Evolutionary conservation across 164 flowering plant genomes (phyloP).

Genomic region (Liriodendron chinense): DNA sequence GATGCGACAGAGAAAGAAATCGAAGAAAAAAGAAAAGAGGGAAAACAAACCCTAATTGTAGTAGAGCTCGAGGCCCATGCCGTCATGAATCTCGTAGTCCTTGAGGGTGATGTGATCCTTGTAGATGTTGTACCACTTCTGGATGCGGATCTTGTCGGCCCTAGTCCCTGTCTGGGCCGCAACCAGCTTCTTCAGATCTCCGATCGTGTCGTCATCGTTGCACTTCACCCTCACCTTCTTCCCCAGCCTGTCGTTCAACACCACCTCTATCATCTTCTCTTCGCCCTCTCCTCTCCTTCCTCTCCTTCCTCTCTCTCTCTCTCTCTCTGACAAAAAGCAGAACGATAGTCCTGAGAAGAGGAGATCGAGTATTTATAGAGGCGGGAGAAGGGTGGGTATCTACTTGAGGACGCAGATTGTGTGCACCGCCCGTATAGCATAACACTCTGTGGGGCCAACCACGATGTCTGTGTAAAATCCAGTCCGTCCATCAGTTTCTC

Average conservation of each 20-base stretch:
- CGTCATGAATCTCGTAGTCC: conserved; percentile 90
- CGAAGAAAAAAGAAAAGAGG: neutral
- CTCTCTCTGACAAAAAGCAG: neutral
- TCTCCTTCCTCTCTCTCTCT: neutral
- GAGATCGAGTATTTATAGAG: too few relatives aligned
- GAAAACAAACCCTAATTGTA: conserved; percentile 33
- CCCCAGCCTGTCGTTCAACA: conserved; percentile 82
- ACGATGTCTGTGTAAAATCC: too few relatives aligned
- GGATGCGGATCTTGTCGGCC: conserved; percentile 73
- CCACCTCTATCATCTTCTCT: conserved; percentile 90
- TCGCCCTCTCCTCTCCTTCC: neutral
- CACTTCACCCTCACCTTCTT: conserved; percentile 90
- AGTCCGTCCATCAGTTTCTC: too few relatives aligned
- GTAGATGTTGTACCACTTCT: conserved; percentile 83
- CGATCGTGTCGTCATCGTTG: conserved; percentile 90
- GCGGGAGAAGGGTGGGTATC: too few relatives aligned
- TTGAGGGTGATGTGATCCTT: conserved; percentile 87
- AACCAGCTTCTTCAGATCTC: conserved; percentile 84
- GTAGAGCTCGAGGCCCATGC: conserved; percentile 94
- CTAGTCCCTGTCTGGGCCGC: conserved; percentile 85
- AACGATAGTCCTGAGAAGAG: too few relatives aligned
- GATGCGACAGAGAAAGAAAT: too few relatives aligned
- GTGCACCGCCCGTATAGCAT: too few relatives aligned
- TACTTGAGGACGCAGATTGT: too few relatives aligned
- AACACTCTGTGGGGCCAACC: too few relatives aligned